These are phyloP conservation scores for Endocalyx cinctus DNA, from an alignment of 2,329 filamentous ascomycete species.

Conservation along the genomic window DNA sequence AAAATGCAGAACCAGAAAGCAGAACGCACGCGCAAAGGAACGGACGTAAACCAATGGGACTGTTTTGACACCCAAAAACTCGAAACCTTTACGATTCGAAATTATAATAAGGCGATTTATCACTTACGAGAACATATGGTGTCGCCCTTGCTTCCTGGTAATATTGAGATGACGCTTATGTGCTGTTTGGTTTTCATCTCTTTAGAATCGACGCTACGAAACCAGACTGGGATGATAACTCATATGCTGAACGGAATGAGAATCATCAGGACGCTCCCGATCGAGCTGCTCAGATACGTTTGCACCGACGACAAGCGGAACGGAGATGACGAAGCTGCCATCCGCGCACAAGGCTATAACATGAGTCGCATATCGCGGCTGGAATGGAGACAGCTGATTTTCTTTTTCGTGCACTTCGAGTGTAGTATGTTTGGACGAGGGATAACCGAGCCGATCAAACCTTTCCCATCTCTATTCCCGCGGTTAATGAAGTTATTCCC, in stretches of 20 bases:
- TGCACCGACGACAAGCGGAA: neutral
- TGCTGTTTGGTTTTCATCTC: constrained; percentile 29
- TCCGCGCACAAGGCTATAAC: neutral
- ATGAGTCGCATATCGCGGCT: constrained; percentile 9
- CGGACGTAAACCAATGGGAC: constrained; percentile 6
- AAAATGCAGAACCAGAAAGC: constrained; percentile 17
- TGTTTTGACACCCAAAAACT: constrained; percentile 17
- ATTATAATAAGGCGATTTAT: constrained; percentile 34
- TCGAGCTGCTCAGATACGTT: constrained; percentile 7
- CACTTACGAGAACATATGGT: constrained; percentile 23
- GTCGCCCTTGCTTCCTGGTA: constrained; percentile 15
- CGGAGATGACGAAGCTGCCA: neutral
- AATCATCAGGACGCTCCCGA: constrained; percentile 24
- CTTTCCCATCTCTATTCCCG: too few relatives aligned
- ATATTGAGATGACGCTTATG: constrained; percentile 25
- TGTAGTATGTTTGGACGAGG: constrained; percentile 7
- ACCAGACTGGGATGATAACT: constrained; percentile 19
- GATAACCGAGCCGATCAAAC: constrained; percentile 6
- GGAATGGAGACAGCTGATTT: constrained; percentile 15
- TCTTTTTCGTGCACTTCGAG: constrained; percentile 13
- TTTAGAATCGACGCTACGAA: constrained; percentile 24
- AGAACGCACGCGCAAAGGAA: neutral
- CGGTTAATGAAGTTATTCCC: too few relatives aligned
- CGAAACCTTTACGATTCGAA: constrained; percentile 33
- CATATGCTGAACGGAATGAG: constrained; percentile 27